Conservation (phyloP, 257 asterid species). For the Capsicum rhomboideum region DNA sequence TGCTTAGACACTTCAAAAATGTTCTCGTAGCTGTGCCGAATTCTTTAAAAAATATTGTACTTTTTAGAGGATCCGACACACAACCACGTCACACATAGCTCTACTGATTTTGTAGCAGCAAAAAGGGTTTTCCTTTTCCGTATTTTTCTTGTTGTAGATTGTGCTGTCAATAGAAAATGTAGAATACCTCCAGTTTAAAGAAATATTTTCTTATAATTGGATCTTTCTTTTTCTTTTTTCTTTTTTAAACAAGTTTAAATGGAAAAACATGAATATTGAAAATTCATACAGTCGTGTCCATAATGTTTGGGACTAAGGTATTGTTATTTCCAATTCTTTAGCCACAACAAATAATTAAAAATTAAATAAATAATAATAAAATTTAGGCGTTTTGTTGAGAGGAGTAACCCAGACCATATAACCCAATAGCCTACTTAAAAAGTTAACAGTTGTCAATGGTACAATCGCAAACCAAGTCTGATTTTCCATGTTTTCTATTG, state of each 20-base stretch:
- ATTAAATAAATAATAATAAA: background rate
- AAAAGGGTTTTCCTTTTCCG: background rate
- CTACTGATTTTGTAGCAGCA: no score
- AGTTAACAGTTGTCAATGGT: background rate
- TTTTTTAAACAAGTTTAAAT: no score
- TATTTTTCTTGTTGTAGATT: background rate
- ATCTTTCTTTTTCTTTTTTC: no score
- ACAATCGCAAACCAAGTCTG: background rate
- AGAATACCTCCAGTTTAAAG: background rate
- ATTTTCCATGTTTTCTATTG: background rate
- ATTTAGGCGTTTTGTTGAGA: background rate
- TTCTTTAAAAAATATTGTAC: no score
- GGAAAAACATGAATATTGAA: no score
- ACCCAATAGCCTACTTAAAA: background rate
- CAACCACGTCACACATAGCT: background rate
- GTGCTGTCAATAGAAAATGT: background rate
- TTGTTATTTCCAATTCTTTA: background rate
- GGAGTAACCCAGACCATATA: background rate
- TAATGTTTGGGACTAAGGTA: background rate
- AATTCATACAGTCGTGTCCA: background rate
- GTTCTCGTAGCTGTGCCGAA: background rate
- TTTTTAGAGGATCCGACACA: background rate
- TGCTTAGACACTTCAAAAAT: background rate
- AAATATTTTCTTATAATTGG: background rate
- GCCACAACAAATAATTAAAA: background rate